phyloP scores from a whole-genome alignment of 2,329 filamentous ascomycete species.

The Clonostachys rosea region DNA sequence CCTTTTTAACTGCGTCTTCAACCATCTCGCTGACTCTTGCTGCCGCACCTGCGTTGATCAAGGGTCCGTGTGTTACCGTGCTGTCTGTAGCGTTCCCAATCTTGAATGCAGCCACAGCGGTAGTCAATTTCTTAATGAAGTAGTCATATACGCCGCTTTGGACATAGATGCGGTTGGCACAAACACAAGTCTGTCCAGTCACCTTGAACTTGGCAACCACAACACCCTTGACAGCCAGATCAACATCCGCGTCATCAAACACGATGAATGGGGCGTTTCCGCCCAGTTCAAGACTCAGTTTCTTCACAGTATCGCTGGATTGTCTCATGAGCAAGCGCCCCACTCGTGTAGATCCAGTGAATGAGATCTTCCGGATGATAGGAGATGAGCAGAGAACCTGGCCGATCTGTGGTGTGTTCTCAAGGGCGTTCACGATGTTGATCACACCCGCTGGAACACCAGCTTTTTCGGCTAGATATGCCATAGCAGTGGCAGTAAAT shows the following conservation, averaged over 20 bases:
- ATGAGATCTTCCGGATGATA: conserved; percentile 67
- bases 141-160: conserved; percentile 68
- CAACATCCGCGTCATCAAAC: conserved; percentile 69
- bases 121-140: conserved; percentile 60
- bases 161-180: conserved; percentile 72
- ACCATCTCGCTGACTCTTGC: conserved; percentile 61
- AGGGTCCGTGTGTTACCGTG: conserved; percentile 57
- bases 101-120: conserved; percentile 63
- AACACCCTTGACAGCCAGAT: conserved; percentile 60
- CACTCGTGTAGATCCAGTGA: conserved; percentile 58
- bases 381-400: conserved; percentile 58
- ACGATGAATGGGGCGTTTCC: conserved; percentile 74
- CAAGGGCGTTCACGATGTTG: conserved; percentile 59
- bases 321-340: conserved; percentile 64
- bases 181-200: conserved; percentile 88
- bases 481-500: conserved; percentile 64
- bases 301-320: conserved; percentile 63
- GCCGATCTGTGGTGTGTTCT: conserved; percentile 64
- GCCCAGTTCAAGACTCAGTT: conserved; percentile 58
- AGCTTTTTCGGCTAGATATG: conserved; percentile 61
- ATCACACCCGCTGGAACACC: conserved; percentile 52
- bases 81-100: conserved; percentile 59
- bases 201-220: conserved; percentile 76
- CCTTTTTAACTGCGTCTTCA: conserved; percentile 56
- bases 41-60: conserved; percentile 62